Base-by-base conservation (phyloP, 257 asterid species). In the Solanum habrochaites region DNA sequence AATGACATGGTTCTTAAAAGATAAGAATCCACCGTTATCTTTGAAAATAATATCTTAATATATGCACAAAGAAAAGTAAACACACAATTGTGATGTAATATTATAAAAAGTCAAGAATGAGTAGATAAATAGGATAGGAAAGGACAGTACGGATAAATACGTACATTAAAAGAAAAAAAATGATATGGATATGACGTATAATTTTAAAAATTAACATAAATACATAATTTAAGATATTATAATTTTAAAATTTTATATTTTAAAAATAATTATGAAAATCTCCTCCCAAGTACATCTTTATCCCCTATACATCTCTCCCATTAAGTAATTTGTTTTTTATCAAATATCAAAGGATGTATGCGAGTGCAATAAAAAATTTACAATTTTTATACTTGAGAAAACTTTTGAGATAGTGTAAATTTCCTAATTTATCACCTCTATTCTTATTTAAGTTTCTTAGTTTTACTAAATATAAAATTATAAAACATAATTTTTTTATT, bases 71-170 rank as follows among this genome's bases (percentile, higher is more conserved):
- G 21, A 25, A 13, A 77, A n/a, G 25, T 45, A 43, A 43, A 25
- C 83, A 77, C 83, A 3, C 83, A 77, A 77, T 77, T 43, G 60
- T 7, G 37, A 11, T 77, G 37, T n/a, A 25, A 13, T 25, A 13
- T 42, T 40, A 12, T 72, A 9, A 35, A 40, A 2, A n/a, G 37
- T 7, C 37, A 23, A 75, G 37, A 23, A 43, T 45, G 56, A 78
- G 82, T 42, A 35, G 39, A 42, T 20, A 77, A 32, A 15, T 15
- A 49, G 60, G 64, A 78, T 45, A 25, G 39, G 83, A 25, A 25
- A 78, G 83, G 83, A 78, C 64, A 78, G 83, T 78, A 78, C 83
- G 83, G 83, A 78, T 78, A 43, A 78, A 43, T 32, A 14, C 58
- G 83, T 42, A 75, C 83, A 3, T 42, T 70, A 31, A 7, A 75